A percentile compares a stretch with the other conserved stretches of the same genome.
Evolutionary conservation across 257 asterid genomes (phyloP).

Genomic region (Petrea volubilis): DNA sequence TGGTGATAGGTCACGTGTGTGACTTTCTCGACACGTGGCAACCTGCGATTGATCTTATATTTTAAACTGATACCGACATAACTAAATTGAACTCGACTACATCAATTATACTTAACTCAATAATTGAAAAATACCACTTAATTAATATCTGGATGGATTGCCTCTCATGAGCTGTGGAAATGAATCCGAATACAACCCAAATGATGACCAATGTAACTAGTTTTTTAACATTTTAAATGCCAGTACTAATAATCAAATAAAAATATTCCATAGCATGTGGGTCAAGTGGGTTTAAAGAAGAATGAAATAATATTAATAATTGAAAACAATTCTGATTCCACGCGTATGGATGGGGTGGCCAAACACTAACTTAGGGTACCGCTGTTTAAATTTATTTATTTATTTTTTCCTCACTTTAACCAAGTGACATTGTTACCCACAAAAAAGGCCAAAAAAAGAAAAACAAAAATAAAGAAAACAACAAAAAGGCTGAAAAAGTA

Average conservation of each 20-base stretch:
- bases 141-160: too few relatives aligned
- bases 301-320: background rate
- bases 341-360: slow-evolving; percentile 21
- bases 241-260: too few relatives aligned
- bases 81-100: too few relatives aligned
- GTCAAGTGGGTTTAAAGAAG: background rate
- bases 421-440: slow-evolving; percentile 45
- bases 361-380: too few relatives aligned
- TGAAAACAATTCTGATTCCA: slow-evolving; percentile 11
- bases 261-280: slow-evolving; percentile 1
- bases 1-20: too few relatives aligned
- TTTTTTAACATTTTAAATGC: background rate
- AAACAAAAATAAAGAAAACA: background rate
- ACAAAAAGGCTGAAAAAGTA: slow-evolving; percentile 12
- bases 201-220: background rate
- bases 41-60: too few relatives aligned
- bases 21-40: too few relatives aligned
- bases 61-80: too few relatives aligned
- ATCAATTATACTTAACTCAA: too few relatives aligned
- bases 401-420: slow-evolving; percentile 24
- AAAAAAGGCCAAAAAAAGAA: background rate
- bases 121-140: too few relatives aligned
- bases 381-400: too few relatives aligned
- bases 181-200: background rate
- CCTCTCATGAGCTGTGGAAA: too few relatives aligned